Conservation (phyloP, 2,329 filamentous ascomycete species). For the Lasiodiplodia theobromae region DNA sequence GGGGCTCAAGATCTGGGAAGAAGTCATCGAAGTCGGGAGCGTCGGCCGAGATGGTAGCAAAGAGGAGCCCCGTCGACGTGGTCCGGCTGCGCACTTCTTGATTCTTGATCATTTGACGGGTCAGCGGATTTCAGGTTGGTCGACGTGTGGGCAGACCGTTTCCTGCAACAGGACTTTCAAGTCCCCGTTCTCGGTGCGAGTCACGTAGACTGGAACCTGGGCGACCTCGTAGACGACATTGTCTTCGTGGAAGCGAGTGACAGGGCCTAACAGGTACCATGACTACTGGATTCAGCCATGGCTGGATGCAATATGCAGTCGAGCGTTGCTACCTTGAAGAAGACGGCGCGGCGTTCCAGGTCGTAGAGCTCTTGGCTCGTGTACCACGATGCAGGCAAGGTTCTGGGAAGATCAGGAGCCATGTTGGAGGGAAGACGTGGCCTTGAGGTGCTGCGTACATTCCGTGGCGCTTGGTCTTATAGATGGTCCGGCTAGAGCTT, state of each 20-base stretch:
- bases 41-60: slow-evolving; percentile 58
- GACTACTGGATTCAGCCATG: slow-evolving; percentile 43
- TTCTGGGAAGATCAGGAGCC: slow-evolving; percentile 29
- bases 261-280: slow-evolving; percentile 61
- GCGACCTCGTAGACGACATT: slow-evolving; percentile 59
- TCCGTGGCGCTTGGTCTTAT: neutral
- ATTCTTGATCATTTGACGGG: neutral
- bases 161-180: slow-evolving; percentile 48
- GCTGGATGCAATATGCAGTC: neutral
- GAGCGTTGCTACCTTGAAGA: slow-evolving; percentile 40
- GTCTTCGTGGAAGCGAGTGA: slow-evolving; percentile 56
- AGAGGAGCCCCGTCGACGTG: slow-evolving; percentile 61
- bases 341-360: slow-evolving; percentile 55
- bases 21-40: slow-evolving; percentile 60
- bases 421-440: neutral
- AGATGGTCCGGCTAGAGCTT: neutral
- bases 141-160: slow-evolving; percentile 38
- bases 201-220: slow-evolving; percentile 48
- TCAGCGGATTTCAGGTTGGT: slow-evolving; percentile 28
- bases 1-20: slow-evolving; percentile 59
- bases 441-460: neutral
- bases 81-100: slow-evolving; percentile 46
- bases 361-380: slow-evolving; percentile 53
- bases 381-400: slow-evolving; percentile 55
- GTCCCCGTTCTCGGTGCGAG: neutral